Evolutionary conservation across 1,139 yeast genomes (phyloP).

Genomic region (Scheffersomyces stambukii): DNA sequence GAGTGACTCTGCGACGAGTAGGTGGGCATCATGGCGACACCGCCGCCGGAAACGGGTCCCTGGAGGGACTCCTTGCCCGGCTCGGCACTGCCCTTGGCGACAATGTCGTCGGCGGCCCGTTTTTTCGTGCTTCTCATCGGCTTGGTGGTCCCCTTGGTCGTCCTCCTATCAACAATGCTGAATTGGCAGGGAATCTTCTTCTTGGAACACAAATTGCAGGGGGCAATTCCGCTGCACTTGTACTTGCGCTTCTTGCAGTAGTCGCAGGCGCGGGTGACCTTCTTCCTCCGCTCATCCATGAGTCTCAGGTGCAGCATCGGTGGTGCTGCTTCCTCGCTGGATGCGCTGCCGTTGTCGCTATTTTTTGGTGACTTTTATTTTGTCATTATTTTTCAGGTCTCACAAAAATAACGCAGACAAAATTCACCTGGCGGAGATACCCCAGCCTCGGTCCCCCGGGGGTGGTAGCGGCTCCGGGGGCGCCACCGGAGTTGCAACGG

Average conservation of each 20-base stretch:
- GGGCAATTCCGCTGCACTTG: constrained; percentile 18
- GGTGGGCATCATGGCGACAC: no score
- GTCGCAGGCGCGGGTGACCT: constrained; percentile 7
- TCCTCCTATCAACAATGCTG: constrained; percentile 17
- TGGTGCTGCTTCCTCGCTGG: constrained; percentile 1
- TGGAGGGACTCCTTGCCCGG: no score
- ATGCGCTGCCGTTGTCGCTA: constrained; percentile 1
- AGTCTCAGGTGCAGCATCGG: not conserved
- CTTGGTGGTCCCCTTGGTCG: constrained; percentile 6
- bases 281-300: constrained; percentile 4
- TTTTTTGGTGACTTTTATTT: not conserved
- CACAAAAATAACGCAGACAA: no score
- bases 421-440: no score
- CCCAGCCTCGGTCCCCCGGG: no score
- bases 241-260: constrained; percentile 7
- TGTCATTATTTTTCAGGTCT: not conserved
- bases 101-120: not conserved
- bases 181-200: constrained; percentile 17
- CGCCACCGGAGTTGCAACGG: no score
- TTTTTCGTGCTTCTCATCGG: not conserved
- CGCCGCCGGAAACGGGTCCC: no score
- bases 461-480: no score
- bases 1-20: no score
- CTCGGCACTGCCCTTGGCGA: not conserved
- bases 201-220: constrained; percentile 18